phyloP scores from a whole-genome alignment of 345 rosid species.

The Populus deltoides region DNA sequence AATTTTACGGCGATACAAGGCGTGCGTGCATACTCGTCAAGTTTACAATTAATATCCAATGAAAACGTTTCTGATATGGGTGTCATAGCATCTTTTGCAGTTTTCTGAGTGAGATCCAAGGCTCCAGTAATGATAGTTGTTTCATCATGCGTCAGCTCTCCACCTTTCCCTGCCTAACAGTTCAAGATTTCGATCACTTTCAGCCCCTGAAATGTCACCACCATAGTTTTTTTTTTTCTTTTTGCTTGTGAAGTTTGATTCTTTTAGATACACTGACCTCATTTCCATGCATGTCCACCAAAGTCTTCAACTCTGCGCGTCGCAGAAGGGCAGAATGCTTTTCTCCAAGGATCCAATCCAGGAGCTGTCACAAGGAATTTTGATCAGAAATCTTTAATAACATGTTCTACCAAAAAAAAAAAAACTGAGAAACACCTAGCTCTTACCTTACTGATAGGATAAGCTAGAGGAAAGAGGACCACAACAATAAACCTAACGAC shows the following conservation, averaged over 20 bases:
- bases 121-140: constrained; percentile 82
- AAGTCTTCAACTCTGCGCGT: constrained; percentile 71
- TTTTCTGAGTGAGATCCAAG: constrained; percentile 74
- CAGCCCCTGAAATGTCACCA: background rate
- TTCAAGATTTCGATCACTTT: background rate
- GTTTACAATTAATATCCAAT: constrained; percentile 61
- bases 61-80: constrained; percentile 57
- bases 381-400: background rate
- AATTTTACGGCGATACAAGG: background rate
- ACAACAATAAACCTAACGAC: constrained; percentile 63
- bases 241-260: background rate
- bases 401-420: background rate
- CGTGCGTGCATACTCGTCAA: constrained; percentile 46
- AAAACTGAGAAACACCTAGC: background rate
- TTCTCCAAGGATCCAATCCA: constrained; percentile 73
- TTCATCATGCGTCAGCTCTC: constrained; percentile 79
- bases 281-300: constrained; percentile 74
- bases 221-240: background rate
- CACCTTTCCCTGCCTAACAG: constrained; percentile 82
- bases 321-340: constrained; percentile 66
- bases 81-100: constrained; percentile 83
- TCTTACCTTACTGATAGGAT: constrained; percentile 81
- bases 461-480: constrained; percentile 65
- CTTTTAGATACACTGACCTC: constrained; percentile 41
- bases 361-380: constrained; percentile 34